phyloP scores from a whole-genome alignment of 2,329 filamentous ascomycete species.

The Arachnopeziza araneosa region DNA sequence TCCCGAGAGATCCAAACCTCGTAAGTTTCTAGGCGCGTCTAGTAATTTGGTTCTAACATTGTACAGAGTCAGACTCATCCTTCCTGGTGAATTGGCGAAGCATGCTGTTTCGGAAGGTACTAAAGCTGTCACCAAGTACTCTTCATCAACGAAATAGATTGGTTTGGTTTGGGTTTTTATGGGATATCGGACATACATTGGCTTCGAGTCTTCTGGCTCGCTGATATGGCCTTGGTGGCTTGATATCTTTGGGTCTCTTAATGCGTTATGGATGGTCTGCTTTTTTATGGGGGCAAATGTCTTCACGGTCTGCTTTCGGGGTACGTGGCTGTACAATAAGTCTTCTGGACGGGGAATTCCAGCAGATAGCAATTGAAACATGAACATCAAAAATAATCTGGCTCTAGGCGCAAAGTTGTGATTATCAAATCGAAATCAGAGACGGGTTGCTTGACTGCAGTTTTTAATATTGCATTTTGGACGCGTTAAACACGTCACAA shows the following conservation, averaged over 20 bases:
- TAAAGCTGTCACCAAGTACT: conserved; percentile 99
- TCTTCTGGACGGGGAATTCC: conserved; percentile 31
- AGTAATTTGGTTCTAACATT: neutral
- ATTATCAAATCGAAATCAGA: too few species aligned
- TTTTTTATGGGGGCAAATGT: conserved; percentile 60
- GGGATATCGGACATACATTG: conserved; percentile 47
- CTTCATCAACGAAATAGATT: conserved; percentile 94
- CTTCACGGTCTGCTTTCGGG: conserved; percentile 63
- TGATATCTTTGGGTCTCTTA: conserved; percentile 40
- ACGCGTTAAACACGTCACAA: too few species aligned
- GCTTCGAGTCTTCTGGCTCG: conserved; percentile 36
- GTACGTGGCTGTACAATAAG: conserved; percentile 69
- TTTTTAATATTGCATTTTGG: too few species aligned
- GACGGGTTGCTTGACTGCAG: too few species aligned
- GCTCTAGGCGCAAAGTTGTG: neutral
- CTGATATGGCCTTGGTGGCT: conserved; percentile 25
- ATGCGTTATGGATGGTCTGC: conserved; percentile 70
- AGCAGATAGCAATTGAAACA: conserved; percentile 29
- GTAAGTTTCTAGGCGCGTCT: conserved; percentile 36
- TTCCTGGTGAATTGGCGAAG: conserved; percentile 98
- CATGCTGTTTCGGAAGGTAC: conserved; percentile 99
- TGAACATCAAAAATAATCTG: conserved; percentile 16
- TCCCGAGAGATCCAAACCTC: conserved; percentile 99
- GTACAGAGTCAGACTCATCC: conserved; percentile 79
- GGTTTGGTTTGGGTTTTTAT: conserved; percentile 52